Percentiles rank a stretch among this genome's conserved stretches.
phyloP scores from a whole-genome alignment of 371 early-diverging fungal species.

The Caulochytrium protostelioides region DNA sequence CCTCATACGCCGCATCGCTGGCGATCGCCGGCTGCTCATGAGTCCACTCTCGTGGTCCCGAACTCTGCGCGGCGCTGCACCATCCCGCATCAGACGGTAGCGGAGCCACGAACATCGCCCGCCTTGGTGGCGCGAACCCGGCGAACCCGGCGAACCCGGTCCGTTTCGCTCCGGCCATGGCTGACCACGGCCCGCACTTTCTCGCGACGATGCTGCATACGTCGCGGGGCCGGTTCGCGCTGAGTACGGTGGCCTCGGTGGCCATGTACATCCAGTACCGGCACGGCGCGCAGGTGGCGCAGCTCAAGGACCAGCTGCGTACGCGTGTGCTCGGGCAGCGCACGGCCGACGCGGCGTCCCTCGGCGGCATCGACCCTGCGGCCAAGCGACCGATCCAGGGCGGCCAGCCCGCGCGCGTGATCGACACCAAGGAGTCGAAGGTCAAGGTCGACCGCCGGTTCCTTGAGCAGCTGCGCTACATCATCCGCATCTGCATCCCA shows the following conservation, averaged over 20 bases:
- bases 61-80: no score
- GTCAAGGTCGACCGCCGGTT: conserved; percentile 48
- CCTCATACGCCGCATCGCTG: no score
- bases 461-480: conserved; percentile 37
- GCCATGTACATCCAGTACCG: conserved; percentile 15
- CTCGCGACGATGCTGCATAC: no score
- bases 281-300: conserved; percentile 10
- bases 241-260: conserved; percentile 7
- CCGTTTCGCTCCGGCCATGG: no score
- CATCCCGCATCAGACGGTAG: no score
- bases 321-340: conserved; percentile 8
- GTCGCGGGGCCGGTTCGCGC: no score
- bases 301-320: conserved; percentile 6
- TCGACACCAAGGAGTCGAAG: conserved; percentile 14
- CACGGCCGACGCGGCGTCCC: conserved; percentile 9
- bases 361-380: conserved; percentile 2
- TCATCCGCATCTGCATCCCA: conserved; percentile 52
- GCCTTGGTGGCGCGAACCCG: no score
- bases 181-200: no score
- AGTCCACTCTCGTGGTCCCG: no score
- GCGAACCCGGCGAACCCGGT: no score
- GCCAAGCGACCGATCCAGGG: conserved; percentile 7
- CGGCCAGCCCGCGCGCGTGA: conserved; percentile 12
- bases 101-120: no score
- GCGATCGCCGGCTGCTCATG: no score